Evolutionary conservation across 1,139 yeast genomes (phyloP), one percentile per base, ranked within the genome.

Genomic region (Ogataea hybrid): DNA sequence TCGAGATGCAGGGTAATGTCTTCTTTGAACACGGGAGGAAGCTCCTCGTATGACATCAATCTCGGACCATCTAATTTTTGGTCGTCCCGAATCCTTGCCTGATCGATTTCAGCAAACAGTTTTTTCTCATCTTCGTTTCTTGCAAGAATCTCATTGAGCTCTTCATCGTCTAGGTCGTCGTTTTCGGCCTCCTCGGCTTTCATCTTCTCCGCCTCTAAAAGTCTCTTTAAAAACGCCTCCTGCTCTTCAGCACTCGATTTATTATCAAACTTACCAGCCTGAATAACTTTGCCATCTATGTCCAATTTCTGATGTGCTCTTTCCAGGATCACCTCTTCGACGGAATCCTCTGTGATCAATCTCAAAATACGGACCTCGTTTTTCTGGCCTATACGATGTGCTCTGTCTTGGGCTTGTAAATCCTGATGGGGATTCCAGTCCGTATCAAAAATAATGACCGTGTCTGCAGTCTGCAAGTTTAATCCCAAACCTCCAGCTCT

Each of bases 381-480:
- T 69, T 85, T 85, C 61, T 86, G 95, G 34, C 95, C 95, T 64
- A 86, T 85, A 70, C 95, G 77, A 67, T 86, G 95, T 0, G 95
- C 95, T 68, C 95, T 77, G 62, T 87, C 95, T 64, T 85, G 92
- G 6, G 95, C 95, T 64, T 86, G 95, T 58, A 86, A 75, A 77
- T 86, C 95, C 63, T 86, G 95, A 68, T 86, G 95, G 3, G 95
- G 95, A 61, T 86, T 86, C 92, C 94, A 85, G 70, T 86, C 95
- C 6, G 94, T 84, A 61, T 86, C 95, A 57, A 85, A 85, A 47
- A 86, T 85, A 52, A 86, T 82, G 37, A 86, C 95, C 0, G 95
- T 85, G 65, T 86, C 95, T 5, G 95, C 95, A 10, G 94, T 81
- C 64, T 86, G 95, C 53, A 84, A 75, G 59, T 86, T 86, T 54